These are phyloP conservation scores for Apium graveolens DNA, from an alignment of 129 eudicot genomes.

Conservation along the genomic window DNA sequence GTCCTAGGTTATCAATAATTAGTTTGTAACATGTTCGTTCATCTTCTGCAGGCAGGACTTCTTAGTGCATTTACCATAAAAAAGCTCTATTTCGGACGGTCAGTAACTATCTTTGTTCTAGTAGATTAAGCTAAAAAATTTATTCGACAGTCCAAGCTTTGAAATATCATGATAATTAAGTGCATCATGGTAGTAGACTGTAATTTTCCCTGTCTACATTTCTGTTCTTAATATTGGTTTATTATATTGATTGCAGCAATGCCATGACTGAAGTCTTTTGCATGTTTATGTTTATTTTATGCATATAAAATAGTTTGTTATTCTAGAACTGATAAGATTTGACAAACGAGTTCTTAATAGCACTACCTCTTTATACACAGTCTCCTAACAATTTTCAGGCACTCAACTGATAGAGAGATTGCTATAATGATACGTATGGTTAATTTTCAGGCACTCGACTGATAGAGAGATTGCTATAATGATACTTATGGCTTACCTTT, in stretches of 20 bases:
- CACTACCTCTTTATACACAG: background rate
- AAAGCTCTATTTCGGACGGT: conserved; percentile 89
- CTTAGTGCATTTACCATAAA: conserved; percentile 75
- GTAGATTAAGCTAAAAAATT: background rate
- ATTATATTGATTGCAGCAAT: background rate
- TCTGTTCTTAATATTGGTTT: background rate
- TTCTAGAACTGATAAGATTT: background rate
- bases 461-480: conserved; percentile 67
- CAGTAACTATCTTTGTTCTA: conserved; percentile 15
- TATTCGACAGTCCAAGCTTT: background rate
- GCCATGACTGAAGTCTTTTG: background rate
- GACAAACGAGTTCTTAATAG: background rate
- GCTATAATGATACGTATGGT: too few species aligned
- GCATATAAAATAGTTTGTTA: background rate
- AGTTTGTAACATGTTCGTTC: background rate
- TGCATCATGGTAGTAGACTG: background rate
- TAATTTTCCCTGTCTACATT: background rate
- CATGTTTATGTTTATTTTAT: background rate
- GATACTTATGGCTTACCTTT: conserved; percentile 68
- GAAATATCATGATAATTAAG: background rate
- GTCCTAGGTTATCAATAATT: background rate
- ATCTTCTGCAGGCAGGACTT: conserved; percentile 61
- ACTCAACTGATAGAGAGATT: conserved; percentile 68
- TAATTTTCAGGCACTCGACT: conserved; percentile 52
- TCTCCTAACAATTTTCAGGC: conserved; percentile 28